These are phyloP conservation scores for Pleurotus pulmonarius DNA, from an alignment of 768 basidiomycete genomes.

Conservation along the genomic window DNA sequence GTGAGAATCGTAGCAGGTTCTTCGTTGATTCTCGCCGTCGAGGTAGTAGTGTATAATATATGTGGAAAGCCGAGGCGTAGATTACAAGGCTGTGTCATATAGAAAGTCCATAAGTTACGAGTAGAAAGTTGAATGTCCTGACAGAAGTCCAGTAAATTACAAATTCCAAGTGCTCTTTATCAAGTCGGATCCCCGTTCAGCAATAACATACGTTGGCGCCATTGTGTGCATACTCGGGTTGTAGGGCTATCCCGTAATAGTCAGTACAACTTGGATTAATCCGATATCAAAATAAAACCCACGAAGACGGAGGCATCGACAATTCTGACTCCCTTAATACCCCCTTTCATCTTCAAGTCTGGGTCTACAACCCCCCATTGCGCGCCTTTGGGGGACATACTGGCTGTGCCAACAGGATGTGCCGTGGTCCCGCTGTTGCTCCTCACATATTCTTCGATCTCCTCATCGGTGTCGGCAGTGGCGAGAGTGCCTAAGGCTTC, in stretches of 20 bases:
- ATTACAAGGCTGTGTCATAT: too few relatives aligned
- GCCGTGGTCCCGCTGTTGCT: constrained; percentile 11
- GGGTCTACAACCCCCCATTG: constrained; percentile 29
- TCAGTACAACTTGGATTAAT: neutral
- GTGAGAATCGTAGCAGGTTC: too few relatives aligned
- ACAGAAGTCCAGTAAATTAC: neutral
- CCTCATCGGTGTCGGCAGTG: constrained; percentile 21
- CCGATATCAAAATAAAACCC: constrained; percentile 10
- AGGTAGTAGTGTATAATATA: too few relatives aligned
- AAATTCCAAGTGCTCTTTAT: neutral
- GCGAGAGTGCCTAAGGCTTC: constrained; percentile 14
- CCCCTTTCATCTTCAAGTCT: constrained; percentile 27
- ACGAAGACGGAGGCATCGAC: constrained; percentile 37
- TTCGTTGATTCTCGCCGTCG: too few relatives aligned
- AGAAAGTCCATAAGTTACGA: too few relatives aligned
- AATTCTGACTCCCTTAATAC: constrained; percentile 27
- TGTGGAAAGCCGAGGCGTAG: too few relatives aligned
- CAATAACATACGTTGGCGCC: neutral
- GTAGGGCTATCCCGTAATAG: neutral
- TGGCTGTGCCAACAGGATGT: constrained; percentile 26
- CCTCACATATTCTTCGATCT: constrained; percentile 19
- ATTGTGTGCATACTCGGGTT: neutral
- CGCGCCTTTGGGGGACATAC: constrained; percentile 25
- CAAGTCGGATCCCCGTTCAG: neutral
- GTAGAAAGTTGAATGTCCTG: too few relatives aligned